These are phyloP conservation scores for Astrocystis sublimbata DNA, from an alignment of 495 filamentous ascomycete genomes.

Conservation along the genomic window DNA sequence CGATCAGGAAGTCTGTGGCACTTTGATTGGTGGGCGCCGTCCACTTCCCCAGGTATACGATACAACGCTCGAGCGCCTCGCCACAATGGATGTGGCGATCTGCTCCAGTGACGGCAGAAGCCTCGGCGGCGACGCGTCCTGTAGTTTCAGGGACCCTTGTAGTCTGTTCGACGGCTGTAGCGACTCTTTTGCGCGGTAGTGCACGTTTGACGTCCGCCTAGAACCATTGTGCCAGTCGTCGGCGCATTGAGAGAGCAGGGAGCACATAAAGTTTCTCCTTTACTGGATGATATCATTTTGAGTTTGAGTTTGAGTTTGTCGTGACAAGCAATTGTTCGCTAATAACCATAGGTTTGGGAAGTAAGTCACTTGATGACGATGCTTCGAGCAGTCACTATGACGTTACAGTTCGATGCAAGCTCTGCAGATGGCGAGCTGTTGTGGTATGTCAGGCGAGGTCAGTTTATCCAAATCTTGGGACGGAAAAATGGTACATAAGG, in stretches of 20 bases:
- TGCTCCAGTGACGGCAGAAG: neutral
- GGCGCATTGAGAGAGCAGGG: neutral
- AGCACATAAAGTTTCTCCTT: neutral
- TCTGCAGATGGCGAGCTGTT: too few relatives aligned
- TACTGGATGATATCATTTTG: neutral
- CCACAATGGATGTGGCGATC: neutral
- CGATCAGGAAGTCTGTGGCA: neutral
- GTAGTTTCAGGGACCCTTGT: slow-evolving; percentile 4
- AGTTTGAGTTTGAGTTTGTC: neutral
- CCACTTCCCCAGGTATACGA: slow-evolving; percentile 7
- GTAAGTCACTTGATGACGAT: too few relatives aligned
- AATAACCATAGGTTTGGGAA: neutral
- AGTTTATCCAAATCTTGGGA: too few relatives aligned
- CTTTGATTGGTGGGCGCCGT: neutral
- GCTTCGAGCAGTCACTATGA: too few relatives aligned
- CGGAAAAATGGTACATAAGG: too few relatives aligned
- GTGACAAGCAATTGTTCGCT: neutral
- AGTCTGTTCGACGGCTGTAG: neutral
- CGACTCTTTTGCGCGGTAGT: neutral
- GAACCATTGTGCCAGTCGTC: neutral
- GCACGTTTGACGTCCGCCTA: neutral
- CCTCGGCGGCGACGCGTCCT: neutral
- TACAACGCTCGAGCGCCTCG: neutral
- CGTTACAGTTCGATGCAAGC: too few relatives aligned
- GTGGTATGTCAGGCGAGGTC: too few relatives aligned